phyloP scores from a whole-genome alignment of 2,329 filamentous ascomycete species.

The Dryadomyces sulphureus region DNA sequence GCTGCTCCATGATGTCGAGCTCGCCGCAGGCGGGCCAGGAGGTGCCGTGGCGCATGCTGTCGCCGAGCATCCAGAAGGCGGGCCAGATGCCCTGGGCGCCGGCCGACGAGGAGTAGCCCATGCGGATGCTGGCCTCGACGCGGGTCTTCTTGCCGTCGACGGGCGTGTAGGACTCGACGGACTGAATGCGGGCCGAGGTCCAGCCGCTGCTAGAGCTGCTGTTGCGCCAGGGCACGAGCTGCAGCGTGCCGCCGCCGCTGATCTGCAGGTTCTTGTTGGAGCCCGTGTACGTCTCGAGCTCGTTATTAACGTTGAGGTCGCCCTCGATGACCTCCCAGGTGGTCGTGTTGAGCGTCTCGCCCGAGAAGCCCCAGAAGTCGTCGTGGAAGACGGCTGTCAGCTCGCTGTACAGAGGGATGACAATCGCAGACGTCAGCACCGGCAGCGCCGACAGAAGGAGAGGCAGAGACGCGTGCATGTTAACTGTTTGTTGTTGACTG shows the following conservation, averaged over 20 bases:
- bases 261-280: slow-evolving; percentile 32
- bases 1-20: slow-evolving; percentile 41
- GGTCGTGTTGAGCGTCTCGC: slow-evolving; percentile 17
- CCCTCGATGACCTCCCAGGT: slow-evolving; percentile 34
- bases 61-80: slow-evolving; percentile 38
- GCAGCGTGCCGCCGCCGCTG: slow-evolving; percentile 33
- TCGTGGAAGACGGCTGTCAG: slow-evolving; percentile 27
- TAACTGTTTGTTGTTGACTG: background rate
- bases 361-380: slow-evolving; percentile 23
- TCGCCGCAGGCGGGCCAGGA: slow-evolving; percentile 39
- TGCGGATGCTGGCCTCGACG: slow-evolving; percentile 29
- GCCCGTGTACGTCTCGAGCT: slow-evolving; percentile 33
- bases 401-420: slow-evolving; percentile 23
- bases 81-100: slow-evolving; percentile 40
- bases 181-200: slow-evolving; percentile 41
- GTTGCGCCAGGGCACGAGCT: slow-evolving; percentile 32
- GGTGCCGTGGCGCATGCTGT: slow-evolving; percentile 30
- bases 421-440: slow-evolving; percentile 20
- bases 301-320: slow-evolving; percentile 47
- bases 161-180: slow-evolving; percentile 30
- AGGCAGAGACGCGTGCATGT: background rate
- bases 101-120: slow-evolving; percentile 23
- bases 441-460: slow-evolving; percentile 11
- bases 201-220: slow-evolving; percentile 25
- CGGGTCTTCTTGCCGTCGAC: slow-evolving; percentile 27